Conservation (phyloP, 108 stramenopile species). For the Cyclotella baltica region DNA sequence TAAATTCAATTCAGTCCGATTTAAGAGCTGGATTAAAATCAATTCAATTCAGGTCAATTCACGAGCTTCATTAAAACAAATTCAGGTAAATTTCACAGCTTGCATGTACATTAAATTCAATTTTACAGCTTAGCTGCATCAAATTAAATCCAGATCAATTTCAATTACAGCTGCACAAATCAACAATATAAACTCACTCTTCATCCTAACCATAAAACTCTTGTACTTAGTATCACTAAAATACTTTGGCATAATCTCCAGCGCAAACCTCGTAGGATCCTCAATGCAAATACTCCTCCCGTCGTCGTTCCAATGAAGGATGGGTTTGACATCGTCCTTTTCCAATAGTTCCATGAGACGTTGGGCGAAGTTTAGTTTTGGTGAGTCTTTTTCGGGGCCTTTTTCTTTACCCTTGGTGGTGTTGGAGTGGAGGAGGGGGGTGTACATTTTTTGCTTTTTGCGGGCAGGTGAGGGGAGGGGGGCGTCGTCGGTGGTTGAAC, state of each 20-base stretch:
- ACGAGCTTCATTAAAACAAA: too few relatives aligned
- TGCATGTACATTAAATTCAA: too few relatives aligned
- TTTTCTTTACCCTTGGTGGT: too few relatives aligned
- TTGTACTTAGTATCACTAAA: conserved; percentile 23
- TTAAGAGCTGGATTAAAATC: too few relatives aligned
- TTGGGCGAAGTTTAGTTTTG: conserved; percentile 19
- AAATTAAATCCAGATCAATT: neutral
- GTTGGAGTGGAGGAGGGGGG: neutral
- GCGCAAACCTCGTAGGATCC: conserved; percentile 1
- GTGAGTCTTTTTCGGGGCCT: neutral
- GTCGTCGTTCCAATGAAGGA: conserved; percentile 4
- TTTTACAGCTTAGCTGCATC: too few relatives aligned
- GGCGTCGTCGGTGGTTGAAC: neutral
- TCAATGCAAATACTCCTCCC: conserved; percentile 7
- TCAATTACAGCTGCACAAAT: neutral
- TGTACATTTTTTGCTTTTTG: conserved; percentile 22
- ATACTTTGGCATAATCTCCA: conserved; percentile 16
- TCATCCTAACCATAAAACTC: conserved; percentile 29
- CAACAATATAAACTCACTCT: neutral
- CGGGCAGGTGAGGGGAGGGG: neutral
- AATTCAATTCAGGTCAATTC: too few relatives aligned
- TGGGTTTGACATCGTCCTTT: conserved; percentile 7
- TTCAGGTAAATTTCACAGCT: too few relatives aligned
- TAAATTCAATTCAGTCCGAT: too few relatives aligned
- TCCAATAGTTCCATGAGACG: conserved; percentile 20